Evolutionary conservation across 202 grass and related monocot genomes (phyloP), one percentile per base, ranked within the genome.

Genomic region (Cymbopogon flexuosus): DNA sequence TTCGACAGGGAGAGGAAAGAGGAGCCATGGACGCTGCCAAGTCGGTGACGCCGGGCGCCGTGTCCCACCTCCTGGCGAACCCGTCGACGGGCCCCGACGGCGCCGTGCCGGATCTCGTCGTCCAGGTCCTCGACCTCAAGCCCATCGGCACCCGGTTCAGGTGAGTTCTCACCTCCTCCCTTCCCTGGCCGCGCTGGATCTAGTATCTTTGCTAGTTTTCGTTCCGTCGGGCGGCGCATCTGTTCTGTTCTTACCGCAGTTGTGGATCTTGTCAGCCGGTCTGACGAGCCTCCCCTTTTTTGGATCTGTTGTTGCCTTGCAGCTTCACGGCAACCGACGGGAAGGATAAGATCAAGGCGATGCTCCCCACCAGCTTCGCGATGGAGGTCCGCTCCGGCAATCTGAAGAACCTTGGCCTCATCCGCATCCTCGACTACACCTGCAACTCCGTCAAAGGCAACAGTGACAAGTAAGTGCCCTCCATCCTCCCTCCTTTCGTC

Each of bases 101-200:
- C 31, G 88, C 81, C 29, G 49, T 88, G 27, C 83, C 89, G 40
- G 90, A 85, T 56, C 82, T 90, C 82, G 51, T 93, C 79, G 81
- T 99, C 21, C 92, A 99, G 88, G 92, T 96, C 87, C 80, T 99
- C 56, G 96, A 99, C 83, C 88, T 96, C 82, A 99, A 88, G 73
- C 49, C 90, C 65, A 84, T 99, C 24, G 92, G 90, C 75, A 85
- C 69, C 67, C 90, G 96, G 61, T 96, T 91, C 87, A 90, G 83
- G 96, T 99, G n/a, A 83, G 84, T 45, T 67, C 13, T 39, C 45
- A 19, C 6, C 65, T 15, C 36, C 13, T 30, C 29, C 6, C 2
- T 60, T 75, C 41, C 5, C 67, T 58, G 3, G 0, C 51, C 2
- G 9, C 31, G 35, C 23, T 27, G 35, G 56, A 71, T 82, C 65